Base-by-base conservation (phyloP, 441 rosid species). In the Viola pubescens region DNA sequence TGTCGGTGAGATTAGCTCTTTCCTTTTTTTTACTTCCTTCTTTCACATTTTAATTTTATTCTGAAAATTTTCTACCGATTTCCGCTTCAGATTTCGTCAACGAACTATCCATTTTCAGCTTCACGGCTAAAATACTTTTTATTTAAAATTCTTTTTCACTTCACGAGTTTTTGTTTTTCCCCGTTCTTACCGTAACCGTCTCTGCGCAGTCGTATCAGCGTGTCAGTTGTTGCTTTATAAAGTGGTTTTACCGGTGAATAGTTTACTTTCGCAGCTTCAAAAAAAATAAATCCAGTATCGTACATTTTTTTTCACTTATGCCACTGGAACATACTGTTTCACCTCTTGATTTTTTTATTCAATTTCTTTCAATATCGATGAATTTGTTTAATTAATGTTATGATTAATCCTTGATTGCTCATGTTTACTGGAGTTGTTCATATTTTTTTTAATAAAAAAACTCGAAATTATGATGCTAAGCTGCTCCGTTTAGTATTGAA, bases 1-100 rank as follows among this genome's bases (percentile, higher is more conserved):
- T 69, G 80, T 75, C 82, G 76, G 75, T 64, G 74, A 44, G 52
- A 59, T 2, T 26, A 52, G 47, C 50, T 55, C 58, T 37, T 59
- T 10, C 58, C 42, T 59, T 10, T 49, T 65, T 6, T 34, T 37
- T 48, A 38, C 7, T 63, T 37, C 46, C 46, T 59, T 77, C 51
- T 26, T 26, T 26, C 34, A 2, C 62, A 39, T 37, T 45, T 56
- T 9, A 47, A 62, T 63, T 51, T 45, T 43, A 37, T 46, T 53
- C 9, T 14, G 3, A 48, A 46, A 26, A 19, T 44, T 55, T 10
- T 10, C 48, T 39, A 37, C 51, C 51, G 47, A 51, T 34, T 58
- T 58, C 58, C 37, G 37, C 57, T 57, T 64, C 37, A 51, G 49
- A 64, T 64, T 57, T 42, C 6, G n/a, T 41, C 6, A 42, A 5